Evolutionary conservation across 2,329 filamentous ascomycete genomes (phyloP).

Genomic region (Chaetomium olivaceum): DNA sequence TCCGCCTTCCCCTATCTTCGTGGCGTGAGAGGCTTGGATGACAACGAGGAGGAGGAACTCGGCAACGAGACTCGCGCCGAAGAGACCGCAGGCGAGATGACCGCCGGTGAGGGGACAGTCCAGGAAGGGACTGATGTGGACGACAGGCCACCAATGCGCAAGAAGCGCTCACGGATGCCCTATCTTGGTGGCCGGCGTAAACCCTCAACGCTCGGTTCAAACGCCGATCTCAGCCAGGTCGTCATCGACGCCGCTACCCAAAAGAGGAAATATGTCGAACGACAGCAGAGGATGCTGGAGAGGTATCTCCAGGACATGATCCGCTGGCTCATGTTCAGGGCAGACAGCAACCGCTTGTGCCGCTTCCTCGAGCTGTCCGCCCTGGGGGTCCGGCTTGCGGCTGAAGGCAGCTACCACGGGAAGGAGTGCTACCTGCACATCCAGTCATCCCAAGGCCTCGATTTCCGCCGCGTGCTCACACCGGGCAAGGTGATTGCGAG

Average conservation of each 20-base stretch:
- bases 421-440: slow-evolving; percentile 96
- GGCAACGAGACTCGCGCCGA: slow-evolving; percentile 14
- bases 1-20: slow-evolving; percentile 88
- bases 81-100: slow-evolving; percentile 38
- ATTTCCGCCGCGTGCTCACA: slow-evolving; percentile 78
- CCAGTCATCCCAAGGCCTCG: slow-evolving; percentile 83
- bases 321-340: slow-evolving; percentile 92
- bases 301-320: slow-evolving; percentile 92
- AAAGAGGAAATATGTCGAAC: slow-evolving; percentile 70
- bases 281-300: slow-evolving; percentile 82
- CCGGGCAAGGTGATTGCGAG: slow-evolving; percentile 76
- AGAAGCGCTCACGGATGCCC: slow-evolving; percentile 55
- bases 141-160: slow-evolving; percentile 44
- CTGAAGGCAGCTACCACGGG: slow-evolving; percentile 94
- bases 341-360: slow-evolving; percentile 92
- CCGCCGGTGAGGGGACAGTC: slow-evolving; percentile 46
- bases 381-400: slow-evolving; percentile 86
- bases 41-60: slow-evolving; percentile 71
- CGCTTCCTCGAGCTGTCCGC: slow-evolving; percentile 95
- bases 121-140: slow-evolving; percentile 64
- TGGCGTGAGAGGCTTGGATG: slow-evolving; percentile 73
- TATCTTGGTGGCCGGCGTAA: slow-evolving; percentile 56
- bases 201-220: slow-evolving; percentile 51
- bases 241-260: slow-evolving; percentile 58
- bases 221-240: slow-evolving; percentile 44